Evolutionary conservation across 108 stramenopile genomes (phyloP).

Genomic region (Nannochloropsis granulata): DNA sequence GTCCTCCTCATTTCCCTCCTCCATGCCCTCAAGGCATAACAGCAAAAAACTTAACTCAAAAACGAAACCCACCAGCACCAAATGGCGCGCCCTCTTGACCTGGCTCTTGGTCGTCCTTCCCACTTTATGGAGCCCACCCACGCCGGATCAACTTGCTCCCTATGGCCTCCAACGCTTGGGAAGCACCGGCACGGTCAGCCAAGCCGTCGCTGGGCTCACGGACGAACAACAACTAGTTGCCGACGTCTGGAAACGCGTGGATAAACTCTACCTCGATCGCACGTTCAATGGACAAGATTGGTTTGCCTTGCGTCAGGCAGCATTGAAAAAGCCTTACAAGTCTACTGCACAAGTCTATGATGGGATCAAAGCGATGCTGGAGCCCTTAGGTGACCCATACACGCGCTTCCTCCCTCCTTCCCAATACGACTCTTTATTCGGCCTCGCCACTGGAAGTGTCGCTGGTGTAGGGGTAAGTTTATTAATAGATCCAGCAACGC

Average conservation of each 20-base stretch:
- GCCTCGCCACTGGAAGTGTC: slow-evolving; percentile 24
- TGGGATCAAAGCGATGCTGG: slow-evolving; percentile 30
- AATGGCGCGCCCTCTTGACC: background rate
- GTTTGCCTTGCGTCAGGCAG: slow-evolving; percentile 62
- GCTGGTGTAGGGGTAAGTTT: slow-evolving; percentile 19
- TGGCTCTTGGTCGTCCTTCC: background rate
- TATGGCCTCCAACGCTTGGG: background rate
- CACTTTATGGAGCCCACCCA: background rate
- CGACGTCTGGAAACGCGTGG: slow-evolving; percentile 46
- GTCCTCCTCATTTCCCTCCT: too few relatives aligned
- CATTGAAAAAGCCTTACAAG: slow-evolving; percentile 35
- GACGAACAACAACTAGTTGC: slow-evolving; percentile 17
- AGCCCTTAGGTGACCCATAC: slow-evolving; percentile 71
- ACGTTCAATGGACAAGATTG: slow-evolving; percentile 86
- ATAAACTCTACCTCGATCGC: slow-evolving; percentile 67
- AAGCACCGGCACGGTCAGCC: background rate
- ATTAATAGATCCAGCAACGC: background rate
- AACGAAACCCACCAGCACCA: background rate
- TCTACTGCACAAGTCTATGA: slow-evolving; percentile 9
- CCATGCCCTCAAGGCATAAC: too few relatives aligned
- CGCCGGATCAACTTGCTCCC: background rate
- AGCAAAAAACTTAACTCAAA: too few relatives aligned
- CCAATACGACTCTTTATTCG: slow-evolving; percentile 76
- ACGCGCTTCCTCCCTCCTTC: slow-evolving; percentile 73
- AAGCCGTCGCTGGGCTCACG: background rate